Evolutionary conservation across 805 yeast genomes (phyloP).

Genomic region (Grigorovia jiainica): DNA sequence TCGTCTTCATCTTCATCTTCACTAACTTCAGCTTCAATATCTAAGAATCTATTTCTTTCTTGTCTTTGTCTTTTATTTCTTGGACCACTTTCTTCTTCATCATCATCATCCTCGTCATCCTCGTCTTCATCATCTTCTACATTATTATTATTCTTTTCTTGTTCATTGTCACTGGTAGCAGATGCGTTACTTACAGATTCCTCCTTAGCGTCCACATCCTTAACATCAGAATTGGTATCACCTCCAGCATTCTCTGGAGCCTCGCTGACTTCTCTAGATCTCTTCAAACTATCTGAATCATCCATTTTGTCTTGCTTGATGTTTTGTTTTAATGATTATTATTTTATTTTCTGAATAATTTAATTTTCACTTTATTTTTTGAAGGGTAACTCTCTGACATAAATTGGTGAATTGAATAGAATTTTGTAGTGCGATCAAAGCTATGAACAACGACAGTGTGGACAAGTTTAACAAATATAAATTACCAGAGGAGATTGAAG

Average conservation of each 20-base stretch:
- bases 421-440: no score
- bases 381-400: background rate
- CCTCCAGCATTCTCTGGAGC: no score
- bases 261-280: no score
- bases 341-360: background rate
- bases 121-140: conserved; percentile 41
- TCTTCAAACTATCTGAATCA: no score
- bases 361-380: background rate
- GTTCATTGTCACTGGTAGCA: conserved; percentile 4
- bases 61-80: conserved; percentile 37
- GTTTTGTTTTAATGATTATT: no score
- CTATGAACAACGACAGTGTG: conserved; percentile 4
- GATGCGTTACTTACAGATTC: conserved; percentile 1
- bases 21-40: conserved; percentile 98
- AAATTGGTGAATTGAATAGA: no score
- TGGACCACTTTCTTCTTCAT: conserved; percentile 41
- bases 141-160: conserved; percentile 25
- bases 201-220: conserved; percentile 2
- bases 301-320: no score
- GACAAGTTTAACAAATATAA: conserved; percentile 25
- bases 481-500: conserved; percentile 37
- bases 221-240: conserved; percentile 3
- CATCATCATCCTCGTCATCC: conserved; percentile 52
- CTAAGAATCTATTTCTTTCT: conserved; percentile 76
- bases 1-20: conserved; percentile 91